Conservation (phyloP, 345 rosid genomes). For the Abelmoschus esculentus region DNA sequence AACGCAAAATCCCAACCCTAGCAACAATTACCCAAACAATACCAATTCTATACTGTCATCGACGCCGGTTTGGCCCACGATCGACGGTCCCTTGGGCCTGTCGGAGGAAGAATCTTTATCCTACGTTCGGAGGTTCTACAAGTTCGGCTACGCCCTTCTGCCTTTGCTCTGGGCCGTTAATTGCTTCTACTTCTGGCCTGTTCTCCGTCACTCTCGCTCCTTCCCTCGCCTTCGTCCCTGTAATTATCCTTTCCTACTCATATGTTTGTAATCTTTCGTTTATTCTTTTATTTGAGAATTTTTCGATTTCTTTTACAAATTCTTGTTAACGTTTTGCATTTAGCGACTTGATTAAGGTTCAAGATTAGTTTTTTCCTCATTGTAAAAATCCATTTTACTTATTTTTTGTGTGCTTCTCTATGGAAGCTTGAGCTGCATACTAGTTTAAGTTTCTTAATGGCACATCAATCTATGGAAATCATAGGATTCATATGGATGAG, state of each 20-base stretch:
- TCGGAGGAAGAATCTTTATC: slow-evolving; percentile 73
- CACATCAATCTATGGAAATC: not conserved
- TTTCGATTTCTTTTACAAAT: not conserved
- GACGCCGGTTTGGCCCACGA: slow-evolving; percentile 74
- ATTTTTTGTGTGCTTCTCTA: not conserved
- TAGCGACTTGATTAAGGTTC: not conserved
- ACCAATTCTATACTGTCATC: slow-evolving; percentile 34
- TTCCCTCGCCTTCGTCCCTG: slow-evolving; percentile 78
- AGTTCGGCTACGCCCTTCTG: slow-evolving; percentile 83
- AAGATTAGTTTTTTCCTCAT: no score
- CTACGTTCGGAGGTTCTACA: slow-evolving; percentile 82
- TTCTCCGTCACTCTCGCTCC: slow-evolving; percentile 69
- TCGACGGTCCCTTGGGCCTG: slow-evolving; percentile 82
- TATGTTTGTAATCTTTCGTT: slow-evolving; percentile 10
- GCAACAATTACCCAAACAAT: slow-evolving; percentile 3
- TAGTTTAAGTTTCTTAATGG: not conserved
- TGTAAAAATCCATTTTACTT: no score
- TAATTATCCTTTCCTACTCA: slow-evolving; percentile 11
- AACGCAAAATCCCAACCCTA: slow-evolving; percentile 18
- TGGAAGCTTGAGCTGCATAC: not conserved
- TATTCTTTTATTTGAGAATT: no score
- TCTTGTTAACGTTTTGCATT: not conserved
- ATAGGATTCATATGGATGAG: not conserved
- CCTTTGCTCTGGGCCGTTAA: slow-evolving; percentile 95
- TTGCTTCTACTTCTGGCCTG: slow-evolving; percentile 99